Conservation (phyloP, 257 asterid species). For the Plectranthus barbatus region DNA sequence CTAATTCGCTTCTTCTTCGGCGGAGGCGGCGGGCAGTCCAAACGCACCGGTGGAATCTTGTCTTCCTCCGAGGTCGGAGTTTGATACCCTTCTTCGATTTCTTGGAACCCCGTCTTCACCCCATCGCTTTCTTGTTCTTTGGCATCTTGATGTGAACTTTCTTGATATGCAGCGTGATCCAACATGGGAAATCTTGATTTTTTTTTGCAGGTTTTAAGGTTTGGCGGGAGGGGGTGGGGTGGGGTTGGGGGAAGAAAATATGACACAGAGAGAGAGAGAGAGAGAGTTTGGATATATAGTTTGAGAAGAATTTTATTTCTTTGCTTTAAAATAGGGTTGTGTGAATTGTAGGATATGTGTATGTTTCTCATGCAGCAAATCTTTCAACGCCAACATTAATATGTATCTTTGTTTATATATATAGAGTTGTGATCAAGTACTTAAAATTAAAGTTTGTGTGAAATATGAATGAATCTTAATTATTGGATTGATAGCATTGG, state of each 20-base stretch:
- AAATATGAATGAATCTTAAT: too few relatives aligned
- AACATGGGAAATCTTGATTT: constrained; percentile 5
- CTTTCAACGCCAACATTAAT: too few relatives aligned
- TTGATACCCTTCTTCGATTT: constrained; percentile 18
- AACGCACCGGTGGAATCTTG: constrained; percentile 10
- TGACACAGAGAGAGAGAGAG: neutral
- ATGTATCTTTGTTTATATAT: too few relatives aligned
- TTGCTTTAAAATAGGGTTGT: constrained; percentile 3
- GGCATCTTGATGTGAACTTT: neutral
- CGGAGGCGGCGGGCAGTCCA: constrained; percentile 23
- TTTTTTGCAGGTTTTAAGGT: neutral
- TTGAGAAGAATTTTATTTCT: neutral
- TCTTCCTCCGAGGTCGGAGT: constrained; percentile 28
- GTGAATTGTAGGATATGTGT: neutral
- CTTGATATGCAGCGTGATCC: neutral
- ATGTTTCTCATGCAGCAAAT: neutral
- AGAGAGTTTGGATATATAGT: neutral
- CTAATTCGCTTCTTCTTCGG: constrained; percentile 23
- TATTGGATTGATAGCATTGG: too few relatives aligned
- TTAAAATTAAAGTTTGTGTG: too few relatives aligned
- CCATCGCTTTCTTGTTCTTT: neutral
- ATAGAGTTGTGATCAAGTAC: too few relatives aligned
- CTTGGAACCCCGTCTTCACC: neutral
- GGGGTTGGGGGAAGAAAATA: neutral
- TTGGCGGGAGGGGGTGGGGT: neutral